Evolutionary conservation across 495 filamentous ascomycete species (phyloP).

Genomic region (Chlorociboria aeruginascens): DNA sequence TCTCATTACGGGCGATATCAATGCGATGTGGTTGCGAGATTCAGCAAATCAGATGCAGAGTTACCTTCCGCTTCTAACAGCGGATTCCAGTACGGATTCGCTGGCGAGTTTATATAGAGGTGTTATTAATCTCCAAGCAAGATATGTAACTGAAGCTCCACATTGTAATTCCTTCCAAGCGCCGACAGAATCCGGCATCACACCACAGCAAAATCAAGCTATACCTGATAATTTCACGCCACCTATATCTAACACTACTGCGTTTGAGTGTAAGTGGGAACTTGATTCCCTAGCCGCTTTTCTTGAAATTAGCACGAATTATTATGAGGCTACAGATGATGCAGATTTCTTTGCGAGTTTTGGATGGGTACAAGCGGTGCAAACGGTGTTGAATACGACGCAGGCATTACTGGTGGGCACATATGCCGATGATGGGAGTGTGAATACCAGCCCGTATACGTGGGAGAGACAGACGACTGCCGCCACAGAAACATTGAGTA

Average conservation of each 20-base stretch:
- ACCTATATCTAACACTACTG: conserved; percentile 23
- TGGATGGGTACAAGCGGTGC: conserved; percentile 39
- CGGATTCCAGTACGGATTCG: conserved; percentile 29
- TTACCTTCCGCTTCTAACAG: conserved; percentile 44
- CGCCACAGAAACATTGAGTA: conserved; percentile 48
- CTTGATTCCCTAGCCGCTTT: conserved; percentile 58
- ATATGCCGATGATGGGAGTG: conserved; percentile 40
- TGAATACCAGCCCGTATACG: conserved; percentile 39
- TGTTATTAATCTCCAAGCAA: conserved; percentile 53
- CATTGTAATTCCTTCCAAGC: conserved; percentile 59
- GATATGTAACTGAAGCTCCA: conserved; percentile 45
- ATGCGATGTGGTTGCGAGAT: conserved; percentile 59
- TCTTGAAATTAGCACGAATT: conserved; percentile 43
- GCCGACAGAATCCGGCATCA: conserved; percentile 38
- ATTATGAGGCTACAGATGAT: conserved; percentile 48
- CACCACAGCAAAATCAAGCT: conserved; percentile 26
- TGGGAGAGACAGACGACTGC: conserved; percentile 40
- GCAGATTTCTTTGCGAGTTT: conserved; percentile 42
- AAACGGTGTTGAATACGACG: conserved; percentile 35
- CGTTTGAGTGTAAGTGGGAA: conserved; percentile 52
- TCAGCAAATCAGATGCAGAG: conserved; percentile 55
- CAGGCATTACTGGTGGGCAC: conserved; percentile 42
- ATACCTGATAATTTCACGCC: conserved; percentile 24
- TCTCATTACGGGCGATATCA: conserved; percentile 34
- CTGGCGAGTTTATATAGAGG: conserved; percentile 50